Evolutionary conservation across 306 rosid species (phyloP), one percentile per base, ranked within the genome.

Genomic region (Heteromeles arbutifolia): DNA sequence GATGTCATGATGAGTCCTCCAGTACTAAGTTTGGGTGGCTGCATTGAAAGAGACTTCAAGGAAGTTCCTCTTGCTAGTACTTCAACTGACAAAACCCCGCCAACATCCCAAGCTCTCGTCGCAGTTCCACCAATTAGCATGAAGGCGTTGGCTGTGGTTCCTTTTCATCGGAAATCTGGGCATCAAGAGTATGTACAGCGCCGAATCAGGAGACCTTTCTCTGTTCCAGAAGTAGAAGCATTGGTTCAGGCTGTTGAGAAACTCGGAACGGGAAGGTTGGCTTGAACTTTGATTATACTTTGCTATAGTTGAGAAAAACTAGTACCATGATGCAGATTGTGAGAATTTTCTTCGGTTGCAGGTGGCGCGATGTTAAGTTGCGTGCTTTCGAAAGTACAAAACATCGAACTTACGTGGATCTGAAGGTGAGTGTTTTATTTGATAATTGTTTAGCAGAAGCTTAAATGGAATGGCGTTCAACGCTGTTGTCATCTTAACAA

Each of bases 191-290:
- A 85, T 79, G 80, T 70, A 56, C 90, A 82, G 65, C 93, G 96
- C 26, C 92, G 91, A 62, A 91, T 91, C 29, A 87, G 96, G 87
- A 85, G 96, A 73, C 96, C 93, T 21, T 91, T 91, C 83, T 87
- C 96, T 48, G 96, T 91, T 69, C 74, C 90, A 34, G 96, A 91
- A 85, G 96, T 91, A 54, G 90, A 88, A 79, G 96, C 96, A 67
- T 70, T 91, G 85, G 93, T 90, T 78, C 91, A 85, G 65, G 91
- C 93, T 4, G 93, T 90, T 82, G 96, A 90, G 83, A 90, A 88
- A 65, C 91, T 90, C 17, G 96, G 96, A 88, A 90, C 96, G 28
- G 96, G 96, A 88, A 88, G 96, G 96, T 90, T 77, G 72, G 48
- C 56, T 74, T 41, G 5, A n/a, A 56, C 61, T 56, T 22, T 56